Evolutionary conservation across 495 filamentous ascomycete species (phyloP), one percentile per base, ranked within the genome.

Genomic region (Parathielavia appendiculata): DNA sequence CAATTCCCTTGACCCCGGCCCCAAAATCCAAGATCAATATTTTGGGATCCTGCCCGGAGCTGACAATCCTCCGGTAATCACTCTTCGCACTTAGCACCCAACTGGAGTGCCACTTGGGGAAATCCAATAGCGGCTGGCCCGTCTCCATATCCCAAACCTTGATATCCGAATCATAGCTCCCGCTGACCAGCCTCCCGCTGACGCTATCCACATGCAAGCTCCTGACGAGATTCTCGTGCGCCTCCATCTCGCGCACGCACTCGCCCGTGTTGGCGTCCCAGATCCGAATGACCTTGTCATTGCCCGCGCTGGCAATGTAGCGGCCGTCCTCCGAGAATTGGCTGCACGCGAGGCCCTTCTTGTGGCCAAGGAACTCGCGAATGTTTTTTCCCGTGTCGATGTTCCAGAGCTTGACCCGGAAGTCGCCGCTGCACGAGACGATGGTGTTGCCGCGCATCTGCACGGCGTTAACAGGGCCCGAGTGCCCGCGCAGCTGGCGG

Each of bases 21-120:
- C 87, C 86, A 66, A 90, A 91, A 75, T 98, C 93, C 77, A 98
- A 82, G n/a, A 98, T 85, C 22, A 97, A 76, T 34, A 89, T 87
- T 62, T 92, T 85, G 11, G 90, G 86, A 65, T 97, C 92, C 72
- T 98, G 93, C 43, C 90, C 92, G 0, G 95, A 95, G 55, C 88
- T 90, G 45, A 98, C 86, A 56, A 98, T 91, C 38, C 93, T 82
- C 48, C 92, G 79, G 69, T 97, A 97, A 70, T 98, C 93, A 35
- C 87, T 88, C 75, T 97, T 96, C 26, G 95, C 93, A 59, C 88
- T 90, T 43, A 98, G 73, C 64, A 97, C 95, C 95, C 95, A 97
- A 66, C 90, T 95, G 16, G 86, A 86, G 40, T 95, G 93, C 90
- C 90, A 97, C 54, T 87, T 85, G 17, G 88, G 87, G 60, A 96